phyloP scores from a whole-genome alignment of 129 eudicot species.

The Chrysanthemum makinoi region DNA sequence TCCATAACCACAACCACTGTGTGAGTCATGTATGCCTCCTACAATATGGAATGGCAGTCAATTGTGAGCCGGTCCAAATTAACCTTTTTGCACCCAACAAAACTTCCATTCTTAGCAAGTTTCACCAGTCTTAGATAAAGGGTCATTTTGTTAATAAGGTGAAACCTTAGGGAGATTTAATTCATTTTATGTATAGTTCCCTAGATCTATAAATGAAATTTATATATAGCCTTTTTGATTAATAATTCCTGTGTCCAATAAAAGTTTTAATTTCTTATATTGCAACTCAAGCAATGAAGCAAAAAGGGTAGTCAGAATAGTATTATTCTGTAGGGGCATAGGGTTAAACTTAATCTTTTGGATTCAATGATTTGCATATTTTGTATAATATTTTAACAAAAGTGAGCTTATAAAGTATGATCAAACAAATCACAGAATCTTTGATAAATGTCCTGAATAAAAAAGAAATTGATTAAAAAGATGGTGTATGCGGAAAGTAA shows the following conservation, averaged over 20 bases:
- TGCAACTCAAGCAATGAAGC: constrained; percentile 35
- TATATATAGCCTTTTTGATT: constrained; percentile 1
- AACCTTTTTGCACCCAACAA: too few species aligned
- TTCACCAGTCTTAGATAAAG: too few species aligned
- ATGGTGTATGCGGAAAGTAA: constrained; percentile 7
- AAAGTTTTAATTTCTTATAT: constrained; percentile 29
- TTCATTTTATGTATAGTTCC: neutral
- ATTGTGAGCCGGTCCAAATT: too few species aligned
- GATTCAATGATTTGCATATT: constrained; percentile 35
- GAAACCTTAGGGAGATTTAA: neutral
- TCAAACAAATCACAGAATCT: constrained; percentile 32
- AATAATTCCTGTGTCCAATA: constrained; percentile 16
- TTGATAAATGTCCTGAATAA: constrained; percentile 7
- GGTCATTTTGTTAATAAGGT: too few species aligned
- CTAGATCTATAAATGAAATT: too few species aligned
- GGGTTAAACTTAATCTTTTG: constrained; percentile 35
- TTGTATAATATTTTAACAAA: constrained; percentile 7
- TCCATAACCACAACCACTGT: too few species aligned
- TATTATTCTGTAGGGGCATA: constrained; percentile 29
- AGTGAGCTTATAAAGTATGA: constrained; percentile 29
- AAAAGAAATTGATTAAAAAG: neutral
- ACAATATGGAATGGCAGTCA: too few species aligned
- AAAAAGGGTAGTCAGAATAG: constrained; percentile 26
- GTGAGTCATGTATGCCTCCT: too few species aligned
- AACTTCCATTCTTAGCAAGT: too few species aligned